Base-by-base conservation (phyloP, 331 rosid species). In the Quercus tomentella region DNA sequence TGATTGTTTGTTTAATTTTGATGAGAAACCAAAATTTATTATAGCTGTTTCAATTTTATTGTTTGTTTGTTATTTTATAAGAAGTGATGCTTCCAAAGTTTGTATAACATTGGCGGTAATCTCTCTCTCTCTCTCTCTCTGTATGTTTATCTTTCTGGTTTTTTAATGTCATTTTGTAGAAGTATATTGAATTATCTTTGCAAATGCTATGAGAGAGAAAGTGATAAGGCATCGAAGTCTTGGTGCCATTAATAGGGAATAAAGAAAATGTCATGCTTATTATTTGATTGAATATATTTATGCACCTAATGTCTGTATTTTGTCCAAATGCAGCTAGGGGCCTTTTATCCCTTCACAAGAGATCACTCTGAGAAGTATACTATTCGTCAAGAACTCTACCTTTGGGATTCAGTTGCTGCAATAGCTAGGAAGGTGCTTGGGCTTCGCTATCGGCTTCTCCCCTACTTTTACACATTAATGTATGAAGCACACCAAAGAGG, bases 291-390 rank as follows among this genome's bases (percentile, higher is more conserved):
- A 9, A 45, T 45, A 43, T 69, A 2, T 22, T 2, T 54, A 1
- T 30, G 35, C 20, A n/a, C 41, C 56, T 25, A 30, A 82, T 25
- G 70, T 21, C 15, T 37, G 57, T 73, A 22, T 18, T 54, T 60
- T 73, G 14, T 41, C 20, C 49, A 1, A 22, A 20, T 86, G 89
- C 55, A 94, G 98, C 83, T 94, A 67, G 98, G 98, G 49, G 97
- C 98, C 8, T 92, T 94, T 78, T 92, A 94, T 75, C 98, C 98
- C 2, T 92, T 94, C 84, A 63, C 97, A 7, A 91, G 98, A 84
- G 97, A 92, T 82, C 98, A 94, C 83, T 88, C 98, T 0, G 89
- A 4, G 0, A 85, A 23, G 79, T 11, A 0, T 12, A 56, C 92
- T 4, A 83, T 28, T 70, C 88, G 89, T 45, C 97, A 84, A 87